Conservation (phyloP, 805 yeast species). For the Sugiyamaella marilandica region DNA sequence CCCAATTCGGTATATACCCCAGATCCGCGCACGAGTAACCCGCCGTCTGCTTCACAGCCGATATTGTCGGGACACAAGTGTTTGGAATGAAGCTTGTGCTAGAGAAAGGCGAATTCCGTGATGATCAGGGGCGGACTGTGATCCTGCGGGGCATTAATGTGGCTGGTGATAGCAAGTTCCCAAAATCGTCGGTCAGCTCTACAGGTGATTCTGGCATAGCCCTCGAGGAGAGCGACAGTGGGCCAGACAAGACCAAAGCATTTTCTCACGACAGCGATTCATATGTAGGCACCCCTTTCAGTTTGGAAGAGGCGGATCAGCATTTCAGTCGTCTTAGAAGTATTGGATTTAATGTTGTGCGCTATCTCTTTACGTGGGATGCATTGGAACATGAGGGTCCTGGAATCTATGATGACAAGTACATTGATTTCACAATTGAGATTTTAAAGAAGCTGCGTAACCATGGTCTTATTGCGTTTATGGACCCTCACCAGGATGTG, state of each 20-base stretch:
- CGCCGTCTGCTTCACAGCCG: background rate
- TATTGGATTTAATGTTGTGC: slow-evolving; percentile 75
- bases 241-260: slow-evolving; percentile 46
- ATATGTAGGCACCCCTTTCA: slow-evolving; percentile 70
- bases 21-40: slow-evolving; percentile 24
- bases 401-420: slow-evolving; percentile 72
- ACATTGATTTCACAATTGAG: slow-evolving; percentile 61
- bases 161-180: slow-evolving; percentile 70
- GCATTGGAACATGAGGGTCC: slow-evolving; percentile 89
- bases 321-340: slow-evolving; percentile 69
- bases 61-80: no score
- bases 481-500: slow-evolving; percentile 92
- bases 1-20: no score
- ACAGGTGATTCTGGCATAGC: background rate
- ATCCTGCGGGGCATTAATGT: slow-evolving; percentile 75
- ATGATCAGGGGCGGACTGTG: slow-evolving; percentile 53
- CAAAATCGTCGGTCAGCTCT: slow-evolving; percentile 30
- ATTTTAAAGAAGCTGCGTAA: slow-evolving; percentile 52
- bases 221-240: slow-evolving; percentile 25
- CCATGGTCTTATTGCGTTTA: slow-evolving; percentile 66
- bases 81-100: slow-evolving; percentile 12
- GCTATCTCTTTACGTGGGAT: slow-evolving; percentile 86
- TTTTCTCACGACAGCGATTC: slow-evolving; percentile 33
- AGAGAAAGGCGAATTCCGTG: slow-evolving; percentile 53
- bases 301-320: slow-evolving; percentile 61